A percentile compares a stretch with the other conserved stretches of the same genome.
phyloP scores from a whole-genome alignment of 208 protist species.

The Sergeia podlipaevii region DNA sequence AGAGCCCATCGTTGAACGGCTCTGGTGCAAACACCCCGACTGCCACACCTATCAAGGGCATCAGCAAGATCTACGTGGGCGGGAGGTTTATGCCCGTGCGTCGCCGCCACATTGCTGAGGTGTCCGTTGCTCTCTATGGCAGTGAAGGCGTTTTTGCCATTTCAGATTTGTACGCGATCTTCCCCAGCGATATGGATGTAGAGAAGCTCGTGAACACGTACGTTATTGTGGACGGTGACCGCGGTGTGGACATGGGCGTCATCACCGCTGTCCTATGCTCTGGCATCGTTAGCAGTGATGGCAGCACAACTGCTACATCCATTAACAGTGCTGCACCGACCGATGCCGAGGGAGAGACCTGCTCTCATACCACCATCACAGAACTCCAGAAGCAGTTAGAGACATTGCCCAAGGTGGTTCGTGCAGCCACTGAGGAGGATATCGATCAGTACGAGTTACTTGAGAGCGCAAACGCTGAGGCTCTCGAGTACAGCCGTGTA shows the following conservation, averaged over 20 bases:
- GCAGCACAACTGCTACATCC: too few species aligned
- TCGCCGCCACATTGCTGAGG: slow-evolving; percentile 39
- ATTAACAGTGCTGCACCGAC: too few species aligned
- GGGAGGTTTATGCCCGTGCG: slow-evolving; percentile 44
- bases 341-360: too few species aligned
- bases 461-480: slow-evolving; percentile 44
- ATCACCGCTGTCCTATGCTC: slow-evolving; percentile 26
- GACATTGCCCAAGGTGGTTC: slow-evolving; percentile 35
- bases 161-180: slow-evolving; percentile 38
- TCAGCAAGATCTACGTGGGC: slow-evolving; percentile 47
- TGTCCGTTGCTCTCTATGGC: slow-evolving; percentile 48
- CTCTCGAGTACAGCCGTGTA: slow-evolving; percentile 48
- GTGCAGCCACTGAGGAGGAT: slow-evolving; percentile 46
- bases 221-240: slow-evolving; percentile 83
- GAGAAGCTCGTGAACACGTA: slow-evolving; percentile 43
- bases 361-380: too few species aligned
- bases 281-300: too few species aligned
- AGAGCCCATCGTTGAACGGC: too few species aligned
- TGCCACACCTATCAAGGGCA: slow-evolving; percentile 32
- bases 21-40: slow-evolving; percentile 9
- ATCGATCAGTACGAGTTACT: slow-evolving; percentile 33
- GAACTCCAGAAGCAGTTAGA: too few species aligned
- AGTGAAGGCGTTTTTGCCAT: slow-evolving; percentile 43
- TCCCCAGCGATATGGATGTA: slow-evolving; percentile 26
- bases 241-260: slow-evolving; percentile 73